Evolutionary conservation across 2,329 filamentous ascomycete species (phyloP), one percentile per base, ranked within the genome.

Genomic region (Xylariaceae sp.): DNA sequence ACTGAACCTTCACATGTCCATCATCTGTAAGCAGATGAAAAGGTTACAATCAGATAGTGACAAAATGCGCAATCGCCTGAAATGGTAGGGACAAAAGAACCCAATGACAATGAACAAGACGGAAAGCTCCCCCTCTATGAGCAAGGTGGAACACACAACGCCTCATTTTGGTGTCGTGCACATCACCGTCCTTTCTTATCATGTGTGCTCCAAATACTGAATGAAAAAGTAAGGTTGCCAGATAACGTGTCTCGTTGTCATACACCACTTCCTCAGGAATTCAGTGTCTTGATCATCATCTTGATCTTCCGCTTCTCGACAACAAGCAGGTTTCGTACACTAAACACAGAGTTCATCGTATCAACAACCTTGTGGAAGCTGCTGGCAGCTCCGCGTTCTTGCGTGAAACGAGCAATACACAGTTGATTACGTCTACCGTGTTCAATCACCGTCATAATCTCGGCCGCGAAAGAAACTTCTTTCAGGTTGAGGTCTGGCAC

Each of bases 371-470:
- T 87, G 71, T 91, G 84, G 76, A 98, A 96, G 65, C 90, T 95
- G 67, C 89, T 95, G 33, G 91, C 92, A 1, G 94, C 93, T n/a
- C 94, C 95, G 56, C 88, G 88, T 70, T 95, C 92, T 70, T 97
- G 93, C 1, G 90, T 94, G 72, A 97, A 91, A 31, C 91, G 88
- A 26, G 91, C 86, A 63, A 97, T 87, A 72, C 89, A 90, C 51
- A 97, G 82, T 43, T 88, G 88, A 41, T 86, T 87, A 62, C 86
- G 87, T 67, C 85, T 88, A 44, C 91, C 91, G 69, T 95, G 90
- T 76, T 96, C 91, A 60, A 96, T 89, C 33, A 96, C 89, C 1
- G 89, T 92, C 77, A 96, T 96, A 60, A 97, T 83, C 72, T 97
- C 92, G 33, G 88, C 87, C 14, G 91, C 89, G 74, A 98, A 93